Percentiles rank a stretch among this genome's conserved stretches.
These are phyloP conservation scores for Zygnema cylindricum DNA, from an alignment of 139 green algal species.

Conservation along the genomic window DNA sequence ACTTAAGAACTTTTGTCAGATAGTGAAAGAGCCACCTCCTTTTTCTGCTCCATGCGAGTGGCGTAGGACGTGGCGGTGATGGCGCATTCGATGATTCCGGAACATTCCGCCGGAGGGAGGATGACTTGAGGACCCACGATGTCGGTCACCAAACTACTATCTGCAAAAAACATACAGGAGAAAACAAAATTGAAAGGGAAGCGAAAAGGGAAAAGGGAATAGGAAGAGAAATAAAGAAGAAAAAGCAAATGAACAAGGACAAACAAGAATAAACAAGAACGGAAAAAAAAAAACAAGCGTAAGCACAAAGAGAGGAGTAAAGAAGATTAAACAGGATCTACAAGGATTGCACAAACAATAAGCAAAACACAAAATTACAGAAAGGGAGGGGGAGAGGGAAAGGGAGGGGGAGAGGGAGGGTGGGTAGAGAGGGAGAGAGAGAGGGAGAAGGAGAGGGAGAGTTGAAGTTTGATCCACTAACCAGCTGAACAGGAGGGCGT, in stretches of 20 bases:
- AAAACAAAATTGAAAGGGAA: not conserved
- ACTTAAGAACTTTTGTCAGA: not conserved
- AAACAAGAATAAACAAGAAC: too few species aligned
- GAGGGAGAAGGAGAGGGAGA: not conserved
- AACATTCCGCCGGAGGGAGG: slow-evolving; percentile 44
- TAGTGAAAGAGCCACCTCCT: not conserved
- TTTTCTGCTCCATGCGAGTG: not conserved
- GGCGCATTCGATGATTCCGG: slow-evolving; percentile 46
- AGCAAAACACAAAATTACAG: too few species aligned
- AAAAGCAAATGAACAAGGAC: too few species aligned
- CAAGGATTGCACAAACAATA: too few species aligned
- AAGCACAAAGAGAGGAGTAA: not conserved
- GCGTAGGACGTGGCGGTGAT: slow-evolving; percentile 36
- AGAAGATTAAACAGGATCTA: not conserved
- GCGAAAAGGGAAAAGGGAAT: not conserved
- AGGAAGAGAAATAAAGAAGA: not conserved
- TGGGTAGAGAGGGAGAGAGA: not conserved
- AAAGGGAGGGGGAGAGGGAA: not conserved
- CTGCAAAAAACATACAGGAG: not conserved
- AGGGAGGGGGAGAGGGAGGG: not conserved
- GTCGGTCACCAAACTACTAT: not conserved
- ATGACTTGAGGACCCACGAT: not conserved
- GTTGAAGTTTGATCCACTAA: not conserved
- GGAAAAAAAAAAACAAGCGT: not conserved
- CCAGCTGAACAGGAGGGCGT: slow-evolving; percentile 28